Base-by-base conservation (phyloP, 2,329 filamentous ascomycete species). In the Cytospora mali region DNA sequence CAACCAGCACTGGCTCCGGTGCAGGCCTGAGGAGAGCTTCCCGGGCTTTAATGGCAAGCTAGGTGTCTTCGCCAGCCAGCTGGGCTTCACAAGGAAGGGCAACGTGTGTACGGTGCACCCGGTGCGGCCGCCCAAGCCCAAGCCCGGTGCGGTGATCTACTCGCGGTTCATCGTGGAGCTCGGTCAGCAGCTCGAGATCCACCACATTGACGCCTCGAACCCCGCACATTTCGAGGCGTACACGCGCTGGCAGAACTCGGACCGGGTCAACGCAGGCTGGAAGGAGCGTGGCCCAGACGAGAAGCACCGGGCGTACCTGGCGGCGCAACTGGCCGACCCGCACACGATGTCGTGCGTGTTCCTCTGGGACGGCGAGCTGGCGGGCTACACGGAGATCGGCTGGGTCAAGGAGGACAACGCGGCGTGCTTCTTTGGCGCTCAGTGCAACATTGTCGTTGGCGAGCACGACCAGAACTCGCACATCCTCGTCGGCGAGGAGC, bases 271-370 rank as follows among this genome's bases (percentile, higher is more conserved):
- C 49, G 67, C 69, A 3, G 65, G 64, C 13, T 71, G 70, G 70
- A 64, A 66, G 49, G 70, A 71, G 58, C 69, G 70, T 33, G 70
- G 70, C 0, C 65, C 70, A 0, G 70, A 71, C 28, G 69, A 71
- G 28, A 69, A 71, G 42, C 70, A 71, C 61, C 66, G 68, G 9
- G 58, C 54, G 10, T 71, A 71, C 55, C 63, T 71, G 14, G 64
- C 70, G 0, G 58, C 42, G 18, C 70, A 71, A 48, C 62, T 71
- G 6, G 67, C 67, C 1, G 69, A 71, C 18, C 62, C 68, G 2
- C 70, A 71, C 54, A 69, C 62, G 28, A 71, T 71, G 70, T 71
- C 70, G 0, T 71, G 70, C 48, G 48, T 71, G n/a, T 71, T 71
- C 39, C 66, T 68, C 56, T 71, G 70, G 70, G 70, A 71, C 27